Percentiles rank a stretch among this genome's conserved stretches.
phyloP scores from a whole-genome alignment of 2,329 filamentous ascomycete species.

The Purpureocillium lavendulum region DNA sequence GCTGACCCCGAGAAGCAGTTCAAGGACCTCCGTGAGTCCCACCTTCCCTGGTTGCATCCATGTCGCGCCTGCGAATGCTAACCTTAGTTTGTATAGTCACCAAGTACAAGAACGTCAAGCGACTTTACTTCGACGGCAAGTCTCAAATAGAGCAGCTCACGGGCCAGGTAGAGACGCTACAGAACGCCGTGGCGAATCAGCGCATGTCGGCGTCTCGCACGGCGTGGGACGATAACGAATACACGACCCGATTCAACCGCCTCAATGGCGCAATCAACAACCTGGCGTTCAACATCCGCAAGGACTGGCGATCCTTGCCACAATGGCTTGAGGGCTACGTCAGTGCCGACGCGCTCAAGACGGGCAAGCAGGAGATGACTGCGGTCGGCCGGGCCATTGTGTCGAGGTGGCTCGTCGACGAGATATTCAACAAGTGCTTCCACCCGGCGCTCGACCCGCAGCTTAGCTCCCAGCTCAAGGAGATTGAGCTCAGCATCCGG shows the following conservation, averaged over 20 bases:
- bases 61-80: background rate
- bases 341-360: conserved; percentile 75
- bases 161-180: conserved; percentile 82
- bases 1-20: conserved; percentile 45
- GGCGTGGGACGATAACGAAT: conserved; percentile 91
- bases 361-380: conserved; percentile 96
- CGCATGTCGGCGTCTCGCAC: conserved; percentile 90
- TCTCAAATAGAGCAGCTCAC: conserved; percentile 83
- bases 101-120: conserved; percentile 98
- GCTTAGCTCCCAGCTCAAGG: conserved; percentile 72
- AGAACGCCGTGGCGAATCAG: conserved; percentile 96
- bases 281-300: conserved; percentile 89
- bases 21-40: conserved; percentile 46
- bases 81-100: conserved; percentile 48
- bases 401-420: conserved; percentile 80
- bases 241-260: conserved; percentile 78
- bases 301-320: conserved; percentile 81
- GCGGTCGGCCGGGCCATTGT: conserved; percentile 86
- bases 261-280: conserved; percentile 93
- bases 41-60: background rate
- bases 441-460: conserved; percentile 76
- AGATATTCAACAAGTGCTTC: conserved; percentile 87
- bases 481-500: conserved; percentile 81
- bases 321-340: conserved; percentile 71
- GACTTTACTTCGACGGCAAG: conserved; percentile 94